Conservation (phyloP, 2,329 filamentous ascomycete genomes). For the Helotiales sp. region DNA sequence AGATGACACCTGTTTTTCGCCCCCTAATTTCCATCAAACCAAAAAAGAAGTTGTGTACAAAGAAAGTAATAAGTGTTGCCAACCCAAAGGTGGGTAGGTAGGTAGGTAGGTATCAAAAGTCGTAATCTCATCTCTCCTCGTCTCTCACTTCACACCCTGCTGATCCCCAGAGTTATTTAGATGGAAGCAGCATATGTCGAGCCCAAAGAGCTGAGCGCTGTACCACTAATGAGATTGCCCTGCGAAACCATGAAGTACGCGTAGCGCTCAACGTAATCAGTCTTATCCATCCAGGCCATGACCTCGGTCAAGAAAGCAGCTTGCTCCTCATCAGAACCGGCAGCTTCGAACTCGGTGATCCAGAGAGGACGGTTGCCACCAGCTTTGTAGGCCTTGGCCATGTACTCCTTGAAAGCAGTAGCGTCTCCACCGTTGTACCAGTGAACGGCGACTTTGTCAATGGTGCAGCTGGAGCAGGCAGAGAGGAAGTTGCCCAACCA, state of each 20-base stretch:
- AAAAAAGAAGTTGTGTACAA: slow-evolving; percentile 4
- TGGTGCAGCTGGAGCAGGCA: slow-evolving; percentile 49
- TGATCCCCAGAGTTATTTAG: neutral
- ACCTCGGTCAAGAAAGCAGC: slow-evolving; percentile 49
- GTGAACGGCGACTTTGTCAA: slow-evolving; percentile 53
- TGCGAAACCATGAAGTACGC: slow-evolving; percentile 46
- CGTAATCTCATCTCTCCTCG: neutral
- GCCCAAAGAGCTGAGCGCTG: slow-evolving; percentile 20
- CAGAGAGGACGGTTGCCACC: slow-evolving; percentile 48
- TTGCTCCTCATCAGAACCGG: slow-evolving; percentile 41
- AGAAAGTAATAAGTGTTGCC: neutral
- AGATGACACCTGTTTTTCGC: slow-evolving; percentile 9
- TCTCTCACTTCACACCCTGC: neutral
- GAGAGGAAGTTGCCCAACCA: slow-evolving; percentile 52
- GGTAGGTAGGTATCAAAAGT: neutral
- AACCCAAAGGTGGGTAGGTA: neutral
- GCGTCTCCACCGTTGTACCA: slow-evolving; percentile 50
- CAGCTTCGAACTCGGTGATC: slow-evolving; percentile 52
- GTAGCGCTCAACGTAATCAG: slow-evolving; percentile 47
- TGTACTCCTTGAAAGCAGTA: slow-evolving; percentile 50
- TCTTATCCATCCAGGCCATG: slow-evolving; percentile 51
- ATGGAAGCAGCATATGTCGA: slow-evolving; percentile 17
- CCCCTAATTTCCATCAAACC: slow-evolving; percentile 1
- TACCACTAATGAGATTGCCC: slow-evolving; percentile 36
- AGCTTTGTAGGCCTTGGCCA: slow-evolving; percentile 47